Percentiles rank a stretch among this genome's conserved stretches.
These are phyloP conservation scores for Sisymbrium altissimum DNA, from an alignment of 345 rosid genomes.

Conservation along the genomic window DNA sequence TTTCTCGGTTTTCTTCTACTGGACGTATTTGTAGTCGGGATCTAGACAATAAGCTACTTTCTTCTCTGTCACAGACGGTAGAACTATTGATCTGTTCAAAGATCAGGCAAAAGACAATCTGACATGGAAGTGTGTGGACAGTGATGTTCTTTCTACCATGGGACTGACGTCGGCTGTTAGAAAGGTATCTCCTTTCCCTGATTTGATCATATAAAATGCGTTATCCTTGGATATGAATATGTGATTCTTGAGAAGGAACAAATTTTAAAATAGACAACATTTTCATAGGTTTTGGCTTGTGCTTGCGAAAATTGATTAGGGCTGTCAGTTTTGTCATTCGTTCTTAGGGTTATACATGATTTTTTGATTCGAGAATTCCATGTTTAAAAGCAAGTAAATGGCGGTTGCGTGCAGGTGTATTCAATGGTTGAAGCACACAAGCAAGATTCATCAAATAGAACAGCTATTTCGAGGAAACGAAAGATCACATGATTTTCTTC, in stretches of 20 bases:
- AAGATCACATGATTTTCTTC: conserved; percentile 10
- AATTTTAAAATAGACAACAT: background rate
- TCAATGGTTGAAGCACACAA: conserved; percentile 34
- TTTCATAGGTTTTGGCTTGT: background rate
- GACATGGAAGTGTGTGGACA: conserved; percentile 28
- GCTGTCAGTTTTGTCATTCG: background rate
- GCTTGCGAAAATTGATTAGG: background rate
- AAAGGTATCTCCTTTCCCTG: conserved; percentile 26
- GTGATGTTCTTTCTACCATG: conserved; percentile 33
- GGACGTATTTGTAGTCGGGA: background rate
- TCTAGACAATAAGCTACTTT: background rate
- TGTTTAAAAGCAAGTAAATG: background rate
- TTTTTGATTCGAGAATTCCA: background rate
- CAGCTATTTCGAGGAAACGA: conserved; percentile 20
- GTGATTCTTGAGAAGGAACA: background rate
- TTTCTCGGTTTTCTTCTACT: background rate
- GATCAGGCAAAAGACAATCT: conserved; percentile 7
- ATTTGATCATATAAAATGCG: background rate
- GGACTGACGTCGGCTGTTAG: conserved; percentile 36
- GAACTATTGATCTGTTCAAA: background rate
- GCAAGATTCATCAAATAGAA: conserved; percentile 10
- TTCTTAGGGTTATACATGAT: background rate
- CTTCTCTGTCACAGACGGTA: conserved; percentile 12
- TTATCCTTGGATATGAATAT: background rate
- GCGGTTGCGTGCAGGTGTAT: conserved; percentile 31